Evolutionary conservation across 139 green algal genomes (phyloP), one percentile per base, ranked within the genome.

Genomic region (Closterium sp.): DNA sequence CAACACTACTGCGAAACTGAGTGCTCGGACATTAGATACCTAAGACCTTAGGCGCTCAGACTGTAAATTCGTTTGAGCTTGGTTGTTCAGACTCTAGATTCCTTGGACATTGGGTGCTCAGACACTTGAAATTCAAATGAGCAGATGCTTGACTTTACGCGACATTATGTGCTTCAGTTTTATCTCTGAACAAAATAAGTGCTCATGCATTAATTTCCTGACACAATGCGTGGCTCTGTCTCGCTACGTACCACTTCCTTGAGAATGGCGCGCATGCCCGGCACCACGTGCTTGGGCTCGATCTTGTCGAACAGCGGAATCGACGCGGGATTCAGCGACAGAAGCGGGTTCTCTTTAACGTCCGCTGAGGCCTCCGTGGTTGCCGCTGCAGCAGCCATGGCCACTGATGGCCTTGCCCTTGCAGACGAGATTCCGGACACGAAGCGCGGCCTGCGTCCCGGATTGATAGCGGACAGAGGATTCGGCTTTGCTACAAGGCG

Each of bases 281-380:
- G 98, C 50, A 98, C 97, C 4, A 99, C 97, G 92, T 99, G 97
- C 94, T 98, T 96, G 3, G 98, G 94, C 89, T 97, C 96, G 28
- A 99, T 96, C 29, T 96, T 70, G 91, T 98, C 95, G 87, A 97
- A 99, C 1, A 94, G 90, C 0, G 97, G 97, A 89, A 99, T 73
- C 50, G 50, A 73, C 50, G 50, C 96, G 21, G 13, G 38, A 24
- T 31, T 30, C 31, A 97, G 95, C 96, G 97, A 94, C 32, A 94
- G 86, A 28, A 94, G 86, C 10, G 28, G 91, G 10, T 95, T 95
- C 50, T 73, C 50, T 11, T 73, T 21, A 0, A 73, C 17, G 50
- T 73, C 50, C 17, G 50, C 50, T 73, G 50, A 1, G 17, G 10
- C 50, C 50, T 73, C 50, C 50, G 50, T 73, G 10, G 50, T 73